These are phyloP conservation scores for Mytilinidion resinicola DNA, from an alignment of 495 filamentous ascomycete genomes.

Conservation along the genomic window DNA sequence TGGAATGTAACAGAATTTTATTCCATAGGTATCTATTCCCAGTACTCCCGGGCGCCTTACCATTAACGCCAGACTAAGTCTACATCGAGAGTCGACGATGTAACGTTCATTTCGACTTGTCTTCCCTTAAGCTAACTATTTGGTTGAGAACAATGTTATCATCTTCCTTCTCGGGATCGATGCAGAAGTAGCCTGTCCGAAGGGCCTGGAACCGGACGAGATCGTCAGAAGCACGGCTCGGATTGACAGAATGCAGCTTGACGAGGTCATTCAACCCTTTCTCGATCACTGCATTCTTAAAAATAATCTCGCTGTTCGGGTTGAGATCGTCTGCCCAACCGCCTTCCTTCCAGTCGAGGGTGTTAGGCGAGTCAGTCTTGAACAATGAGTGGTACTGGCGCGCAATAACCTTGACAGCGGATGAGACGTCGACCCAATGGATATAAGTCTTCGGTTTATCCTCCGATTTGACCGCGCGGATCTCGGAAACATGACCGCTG, in stretches of 20 bases:
- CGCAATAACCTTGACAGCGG: conserved; percentile 55
- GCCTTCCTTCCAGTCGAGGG: conserved; percentile 52
- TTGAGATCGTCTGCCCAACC: conserved; percentile 83
- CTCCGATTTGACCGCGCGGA: conserved; percentile 46
- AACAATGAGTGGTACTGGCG: conserved; percentile 80
- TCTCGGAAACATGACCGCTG: conserved; percentile 62
- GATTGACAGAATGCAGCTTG: conserved; percentile 52
- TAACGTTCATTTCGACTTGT: conserved; percentile 36
- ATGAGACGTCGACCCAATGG: conserved; percentile 71
- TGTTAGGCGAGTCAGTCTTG: conserved; percentile 71
- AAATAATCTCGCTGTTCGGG: conserved; percentile 73
- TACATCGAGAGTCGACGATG: too few relatives aligned
- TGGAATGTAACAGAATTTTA: too few relatives aligned
- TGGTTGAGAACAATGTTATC: conserved; percentile 80
- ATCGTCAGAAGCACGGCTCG: conserved; percentile 57
- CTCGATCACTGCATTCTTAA: conserved; percentile 73
- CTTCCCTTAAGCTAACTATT: conserved; percentile 91
- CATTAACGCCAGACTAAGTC: too few relatives aligned
- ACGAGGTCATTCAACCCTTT: conserved; percentile 74
- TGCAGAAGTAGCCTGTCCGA: conserved; percentile 78
- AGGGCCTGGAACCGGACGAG: conserved; percentile 84
- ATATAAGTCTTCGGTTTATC: conserved; percentile 77
- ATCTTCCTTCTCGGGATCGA: conserved; percentile 52
- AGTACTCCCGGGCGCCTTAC: too few relatives aligned
- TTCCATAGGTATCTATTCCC: too few relatives aligned